Evolutionary conservation across 768 basidiomycete genomes (phyloP), one percentile per base, ranked within the genome.

Genomic region (Boletus insuetus): DNA sequence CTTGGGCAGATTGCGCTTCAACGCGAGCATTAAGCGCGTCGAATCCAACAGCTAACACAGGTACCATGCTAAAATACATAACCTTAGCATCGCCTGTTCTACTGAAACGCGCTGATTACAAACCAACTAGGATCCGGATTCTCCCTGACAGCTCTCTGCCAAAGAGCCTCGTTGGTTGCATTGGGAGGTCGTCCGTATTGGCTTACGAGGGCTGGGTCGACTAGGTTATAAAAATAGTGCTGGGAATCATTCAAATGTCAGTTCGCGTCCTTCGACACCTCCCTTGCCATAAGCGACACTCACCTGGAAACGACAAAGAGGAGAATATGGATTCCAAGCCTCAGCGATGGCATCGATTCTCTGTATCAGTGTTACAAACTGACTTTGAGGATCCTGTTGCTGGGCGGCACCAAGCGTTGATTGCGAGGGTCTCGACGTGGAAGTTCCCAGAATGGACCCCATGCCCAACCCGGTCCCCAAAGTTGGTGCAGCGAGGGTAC

Each of bases 221-320:
- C 89, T 14, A 90, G 74, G 62, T 93, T 94, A 68, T 94, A 94
- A 61, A 94, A 94, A 58, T 82, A 83, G 59, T 90, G 82, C 91
- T 93, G 51, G 37, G 19, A 38, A 40, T 41, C 14, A 39, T 7
- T 43, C 2, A 29, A 10, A 32, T 32, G 13, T 59, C 39, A 64
- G 49, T 35, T 40, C 8, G 8, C 13, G 17, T 56, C 17, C 32
- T 29, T 29, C 17, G 20, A 11, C 19, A 34, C 24, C 20, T 19
- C 0, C 17, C n/a, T 20, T 17, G 9, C 6, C 35, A 32, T 32
- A 29, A 56, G 19, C 11, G 16, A 49, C 11, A 48, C 54, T 35
- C 56, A 91, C 91, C 75, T 93, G 91, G 70, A 94, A 94, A 45
- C 86, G 80, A 69, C 91, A 92, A 41, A 83, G 77, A 3, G 83